Evolutionary conservation across 768 basidiomycete species (phyloP).

Genomic region (Inosperma sp.): DNA sequence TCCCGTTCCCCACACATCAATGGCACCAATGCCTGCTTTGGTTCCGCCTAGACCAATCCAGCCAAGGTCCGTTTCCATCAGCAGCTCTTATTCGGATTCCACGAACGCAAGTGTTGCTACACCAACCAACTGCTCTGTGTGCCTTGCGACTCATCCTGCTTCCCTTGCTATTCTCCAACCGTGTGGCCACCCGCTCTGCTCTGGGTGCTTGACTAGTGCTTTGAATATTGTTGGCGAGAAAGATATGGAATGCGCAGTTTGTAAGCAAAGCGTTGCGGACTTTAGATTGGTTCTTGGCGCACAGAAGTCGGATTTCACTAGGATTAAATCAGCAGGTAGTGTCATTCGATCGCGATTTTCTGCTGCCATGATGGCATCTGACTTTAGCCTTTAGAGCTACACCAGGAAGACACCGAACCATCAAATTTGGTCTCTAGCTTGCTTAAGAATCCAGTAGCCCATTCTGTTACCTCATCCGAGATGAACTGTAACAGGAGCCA

Average conservation of each 20-base stretch:
- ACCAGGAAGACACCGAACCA: not conserved
- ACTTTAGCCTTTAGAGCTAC: not conserved
- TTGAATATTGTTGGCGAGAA: slow-evolving; percentile 89
- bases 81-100: not conserved
- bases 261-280: slow-evolving; percentile 62
- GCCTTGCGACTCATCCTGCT: slow-evolving; percentile 40
- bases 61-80: slow-evolving; percentile 10
- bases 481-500: too few relatives aligned
- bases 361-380: not conserved
- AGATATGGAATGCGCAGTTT: slow-evolving; percentile 81
- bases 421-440: too few relatives aligned
- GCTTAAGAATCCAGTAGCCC: too few relatives aligned
- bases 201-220: slow-evolving; percentile 77
- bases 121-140: slow-evolving; percentile 56
- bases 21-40: slow-evolving; percentile 8
- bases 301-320: slow-evolving; percentile 1
- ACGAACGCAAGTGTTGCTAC: slow-evolving; percentile 9
- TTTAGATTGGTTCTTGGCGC: slow-evolving; percentile 49
- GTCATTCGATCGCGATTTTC: not conserved
- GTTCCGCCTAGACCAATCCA: slow-evolving; percentile 12
- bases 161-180: slow-evolving; percentile 66
- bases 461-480: too few relatives aligned
- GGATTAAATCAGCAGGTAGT: not conserved
- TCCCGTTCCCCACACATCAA: slow-evolving; percentile 15
- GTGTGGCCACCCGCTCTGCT: slow-evolving; percentile 73